phyloP scores from a whole-genome alignment of 2,329 filamentous ascomycete genomes.

The Aspergillus persii region DNA sequence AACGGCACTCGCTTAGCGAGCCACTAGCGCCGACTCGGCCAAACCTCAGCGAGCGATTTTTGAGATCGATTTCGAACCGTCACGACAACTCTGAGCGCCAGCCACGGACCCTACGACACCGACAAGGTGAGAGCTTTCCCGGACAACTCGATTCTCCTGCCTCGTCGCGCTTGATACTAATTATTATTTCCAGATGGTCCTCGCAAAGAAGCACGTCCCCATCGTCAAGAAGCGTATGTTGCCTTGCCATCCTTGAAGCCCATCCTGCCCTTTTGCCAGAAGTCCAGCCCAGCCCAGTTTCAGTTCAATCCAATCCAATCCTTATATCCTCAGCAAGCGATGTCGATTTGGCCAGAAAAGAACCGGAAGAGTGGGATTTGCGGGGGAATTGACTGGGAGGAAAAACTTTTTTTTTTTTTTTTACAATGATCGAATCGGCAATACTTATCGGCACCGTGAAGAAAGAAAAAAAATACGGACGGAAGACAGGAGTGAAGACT shows the following conservation, averaged over 20 bases:
- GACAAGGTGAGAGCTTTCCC: slow-evolving; percentile 41
- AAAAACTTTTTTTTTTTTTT: not conserved
- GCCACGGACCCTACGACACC: slow-evolving; percentile 42
- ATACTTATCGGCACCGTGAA: not conserved
- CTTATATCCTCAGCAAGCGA: slow-evolving; percentile 1
- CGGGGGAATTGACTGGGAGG: not conserved
- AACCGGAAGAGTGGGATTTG: not conserved
- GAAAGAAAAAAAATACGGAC: not conserved
- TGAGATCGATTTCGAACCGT: slow-evolving; percentile 39
- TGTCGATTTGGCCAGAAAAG: not conserved
- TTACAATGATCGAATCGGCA: not conserved
- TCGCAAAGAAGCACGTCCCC: slow-evolving; percentile 98
- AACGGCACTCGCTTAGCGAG: slow-evolving; percentile 31
- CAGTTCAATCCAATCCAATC: slow-evolving; percentile 1
- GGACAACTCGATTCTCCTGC: not conserved
- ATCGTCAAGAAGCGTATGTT: slow-evolving; percentile 99
- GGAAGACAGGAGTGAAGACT: not conserved
- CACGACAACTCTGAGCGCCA: slow-evolving; percentile 44
- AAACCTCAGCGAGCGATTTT: slow-evolving; percentile 38
- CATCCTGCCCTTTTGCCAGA: not conserved
- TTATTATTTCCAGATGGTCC: slow-evolving; percentile 68
- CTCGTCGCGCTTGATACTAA: slow-evolving; percentile 1
- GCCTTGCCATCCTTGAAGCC: not conserved
- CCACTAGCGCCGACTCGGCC: slow-evolving; percentile 32
- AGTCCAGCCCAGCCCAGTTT: slow-evolving; percentile 1